phyloP scores from a whole-genome alignment of 2,329 filamentous ascomycete genomes.

The Aspergillus texensis region DNA sequence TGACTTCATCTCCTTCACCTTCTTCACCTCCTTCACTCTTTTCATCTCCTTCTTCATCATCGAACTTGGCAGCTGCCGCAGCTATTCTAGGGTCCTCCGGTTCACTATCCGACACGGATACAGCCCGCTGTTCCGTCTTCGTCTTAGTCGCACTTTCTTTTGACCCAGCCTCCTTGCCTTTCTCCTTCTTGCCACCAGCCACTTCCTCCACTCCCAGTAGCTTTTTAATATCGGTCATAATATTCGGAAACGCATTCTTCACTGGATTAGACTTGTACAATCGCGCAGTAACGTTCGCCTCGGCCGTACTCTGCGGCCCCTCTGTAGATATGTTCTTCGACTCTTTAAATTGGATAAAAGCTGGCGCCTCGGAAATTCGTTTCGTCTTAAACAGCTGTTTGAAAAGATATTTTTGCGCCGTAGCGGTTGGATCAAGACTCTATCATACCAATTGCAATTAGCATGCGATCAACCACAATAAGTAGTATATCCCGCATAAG shows the following conservation, averaged over 20 bases:
- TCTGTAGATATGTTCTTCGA: slow-evolving; percentile 40
- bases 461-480: slow-evolving; percentile 11
- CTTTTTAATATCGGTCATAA: slow-evolving; percentile 45
- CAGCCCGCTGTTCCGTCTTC: not conserved
- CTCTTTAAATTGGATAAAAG: slow-evolving; percentile 47
- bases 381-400: slow-evolving; percentile 62
- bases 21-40: slow-evolving; percentile 26
- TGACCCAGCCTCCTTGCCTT: not conserved
- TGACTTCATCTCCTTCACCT: slow-evolving; percentile 15
- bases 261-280: slow-evolving; percentile 64
- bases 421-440: slow-evolving; percentile 53
- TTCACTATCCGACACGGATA: not conserved
- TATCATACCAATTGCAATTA: slow-evolving; percentile 25
- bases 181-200: slow-evolving; percentile 20
- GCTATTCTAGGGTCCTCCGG: not conserved
- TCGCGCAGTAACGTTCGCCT: slow-evolving; percentile 61
- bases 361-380: slow-evolving; percentile 54
- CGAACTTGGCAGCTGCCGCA: slow-evolving; percentile 12
- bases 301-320: slow-evolving; percentile 47
- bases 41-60: slow-evolving; percentile 15
- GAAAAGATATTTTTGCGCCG: slow-evolving; percentile 58
- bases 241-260: slow-evolving; percentile 55
- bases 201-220: slow-evolving; percentile 40
- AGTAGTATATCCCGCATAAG: not conserved
- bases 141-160: not conserved